Evolutionary conservation across 495 filamentous ascomycete genomes (phyloP).

Genomic region (Copromyces sp.): DNA sequence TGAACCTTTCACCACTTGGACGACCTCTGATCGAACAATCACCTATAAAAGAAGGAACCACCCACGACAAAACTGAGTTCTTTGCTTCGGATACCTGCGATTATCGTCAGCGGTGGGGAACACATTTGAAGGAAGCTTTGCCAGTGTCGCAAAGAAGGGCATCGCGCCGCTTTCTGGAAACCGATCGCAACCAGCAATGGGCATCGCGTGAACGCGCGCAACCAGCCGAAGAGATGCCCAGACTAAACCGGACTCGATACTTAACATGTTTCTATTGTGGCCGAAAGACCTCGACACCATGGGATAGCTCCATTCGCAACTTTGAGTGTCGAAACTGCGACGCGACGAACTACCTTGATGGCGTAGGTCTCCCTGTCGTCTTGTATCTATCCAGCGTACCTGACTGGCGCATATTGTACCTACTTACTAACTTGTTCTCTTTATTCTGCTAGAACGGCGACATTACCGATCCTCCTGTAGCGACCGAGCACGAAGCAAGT

Average conservation of each 20-base stretch:
- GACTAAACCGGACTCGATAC: conserved; percentile 18
- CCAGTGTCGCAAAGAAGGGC: background rate
- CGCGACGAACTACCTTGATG: conserved; percentile 72
- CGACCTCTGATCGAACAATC: background rate
- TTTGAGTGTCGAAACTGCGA: conserved; percentile 69
- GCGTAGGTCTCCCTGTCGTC: conserved; percentile 27
- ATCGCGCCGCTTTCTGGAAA: background rate
- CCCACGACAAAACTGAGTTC: background rate
- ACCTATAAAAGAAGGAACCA: background rate
- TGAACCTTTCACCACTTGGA: background rate
- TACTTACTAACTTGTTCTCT: background rate
- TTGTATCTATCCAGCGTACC: background rate
- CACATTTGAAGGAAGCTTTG: background rate
- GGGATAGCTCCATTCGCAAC: conserved; percentile 40
- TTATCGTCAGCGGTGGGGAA: background rate
- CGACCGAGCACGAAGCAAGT: conserved; percentile 27
- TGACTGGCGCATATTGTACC: background rate
- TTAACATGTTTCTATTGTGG: conserved; percentile 74
- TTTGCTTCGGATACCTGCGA: background rate
- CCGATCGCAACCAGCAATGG: background rate
- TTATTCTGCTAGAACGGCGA: conserved; percentile 53
- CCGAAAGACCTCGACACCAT: conserved; percentile 43
- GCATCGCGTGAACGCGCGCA: conserved; percentile 12
- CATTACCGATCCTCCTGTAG: conserved; percentile 75
- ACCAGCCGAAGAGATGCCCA: conserved; percentile 14